These are phyloP conservation scores for Manihot esculenta DNA, from an alignment of 441 rosid genomes.

Conservation along the genomic window DNA sequence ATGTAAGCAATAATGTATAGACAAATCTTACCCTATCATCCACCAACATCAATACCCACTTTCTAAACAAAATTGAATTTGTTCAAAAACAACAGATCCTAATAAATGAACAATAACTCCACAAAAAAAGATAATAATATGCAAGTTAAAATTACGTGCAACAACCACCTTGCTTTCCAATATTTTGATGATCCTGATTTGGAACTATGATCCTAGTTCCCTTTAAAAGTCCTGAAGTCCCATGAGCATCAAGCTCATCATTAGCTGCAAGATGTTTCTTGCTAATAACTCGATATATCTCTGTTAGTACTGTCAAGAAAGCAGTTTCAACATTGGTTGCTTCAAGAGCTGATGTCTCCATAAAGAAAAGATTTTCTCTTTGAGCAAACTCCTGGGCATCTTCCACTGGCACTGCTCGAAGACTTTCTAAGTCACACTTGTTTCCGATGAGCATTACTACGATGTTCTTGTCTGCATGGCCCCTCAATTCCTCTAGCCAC, in stretches of 20 bases:
- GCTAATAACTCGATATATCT: constrained; percentile 64
- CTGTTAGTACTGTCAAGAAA: constrained; percentile 59
- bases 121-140: not conserved
- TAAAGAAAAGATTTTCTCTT: constrained; percentile 73
- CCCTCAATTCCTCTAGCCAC: constrained; percentile 54
- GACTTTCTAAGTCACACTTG: constrained; percentile 76
- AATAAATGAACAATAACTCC: constrained; percentile 12
- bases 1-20: too few species aligned
- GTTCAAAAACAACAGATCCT: constrained; percentile 16
- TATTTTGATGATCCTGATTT: constrained; percentile 44
- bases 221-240: constrained; percentile 48
- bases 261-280: constrained; percentile 57
- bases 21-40: too few species aligned
- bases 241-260: constrained; percentile 40
- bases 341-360: constrained; percentile 89
- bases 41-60: too few species aligned
- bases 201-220: constrained; percentile 75
- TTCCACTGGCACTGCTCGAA: constrained; percentile 65
- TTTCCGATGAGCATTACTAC: constrained; percentile 88
- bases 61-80: not conserved
- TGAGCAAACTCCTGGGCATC: constrained; percentile 81
- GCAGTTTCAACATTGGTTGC: constrained; percentile 79
- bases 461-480: constrained; percentile 56
- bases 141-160: constrained; percentile 30
- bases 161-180: constrained; percentile 48